Conservation (phyloP, 352 stramenopile species). For the Stramenopiles sp. region DNA sequence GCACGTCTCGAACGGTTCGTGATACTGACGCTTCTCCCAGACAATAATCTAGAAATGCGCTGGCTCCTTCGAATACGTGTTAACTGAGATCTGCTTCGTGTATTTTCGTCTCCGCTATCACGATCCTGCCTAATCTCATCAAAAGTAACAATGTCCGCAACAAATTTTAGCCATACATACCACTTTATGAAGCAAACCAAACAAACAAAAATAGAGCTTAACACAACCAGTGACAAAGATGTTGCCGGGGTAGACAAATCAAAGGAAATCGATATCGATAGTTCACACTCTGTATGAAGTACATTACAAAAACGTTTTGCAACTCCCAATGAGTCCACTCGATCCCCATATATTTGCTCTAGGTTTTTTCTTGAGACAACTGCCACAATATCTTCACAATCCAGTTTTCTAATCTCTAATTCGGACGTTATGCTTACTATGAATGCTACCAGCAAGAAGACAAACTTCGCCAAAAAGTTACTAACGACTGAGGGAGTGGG, state of each 20-base stretch:
- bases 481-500: neutral
- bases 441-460: neutral
- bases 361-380: neutral
- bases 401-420: neutral
- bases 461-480: neutral
- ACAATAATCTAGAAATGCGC: neutral
- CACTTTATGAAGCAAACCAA: neutral
- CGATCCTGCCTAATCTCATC: neutral
- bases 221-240: neutral
- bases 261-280: too few species aligned
- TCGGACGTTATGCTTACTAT: neutral
- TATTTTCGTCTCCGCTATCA: neutral
- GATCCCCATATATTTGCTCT: neutral
- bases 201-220: neutral
- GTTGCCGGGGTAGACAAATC: neutral
- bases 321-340: neutral
- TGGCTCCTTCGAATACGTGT: neutral
- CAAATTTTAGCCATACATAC: neutral
- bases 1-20: too few species aligned
- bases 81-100: too few species aligned
- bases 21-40: neutral
- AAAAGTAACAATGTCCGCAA: neutral
- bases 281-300: neutral
- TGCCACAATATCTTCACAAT: neutral
- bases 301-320: neutral